Evolutionary conservation across 768 basidiomycete species (phyloP).

Genomic region (Amanita muscaria): DNA sequence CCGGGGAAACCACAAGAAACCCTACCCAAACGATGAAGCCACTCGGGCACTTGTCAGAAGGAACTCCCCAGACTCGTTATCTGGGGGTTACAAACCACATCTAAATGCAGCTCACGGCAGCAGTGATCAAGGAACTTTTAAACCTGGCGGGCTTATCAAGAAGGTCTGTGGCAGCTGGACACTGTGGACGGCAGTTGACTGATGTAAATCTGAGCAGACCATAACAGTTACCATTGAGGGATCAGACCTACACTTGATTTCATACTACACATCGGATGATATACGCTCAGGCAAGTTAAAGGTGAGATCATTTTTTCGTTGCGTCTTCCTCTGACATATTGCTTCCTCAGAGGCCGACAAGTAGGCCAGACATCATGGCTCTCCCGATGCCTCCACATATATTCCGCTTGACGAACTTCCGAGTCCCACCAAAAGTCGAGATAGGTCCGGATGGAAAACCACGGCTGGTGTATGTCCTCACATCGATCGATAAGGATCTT

Average conservation of each 20-base stretch:
- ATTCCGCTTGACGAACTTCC: slow-evolving; percentile 73
- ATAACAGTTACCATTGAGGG: slow-evolving; percentile 77
- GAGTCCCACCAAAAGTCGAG: slow-evolving; percentile 76
- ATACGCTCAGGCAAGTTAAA: slow-evolving; percentile 59
- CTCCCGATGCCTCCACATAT: slow-evolving; percentile 70
- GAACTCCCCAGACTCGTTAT: slow-evolving; percentile 32
- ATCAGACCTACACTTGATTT: slow-evolving; percentile 74
- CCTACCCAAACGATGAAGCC: slow-evolving; percentile 42
- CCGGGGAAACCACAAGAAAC: slow-evolving; percentile 40
- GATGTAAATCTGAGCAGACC: slow-evolving; percentile 39
- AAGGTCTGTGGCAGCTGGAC: slow-evolving; percentile 38
- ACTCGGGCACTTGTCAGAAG: slow-evolving; percentile 29
- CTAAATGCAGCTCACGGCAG: slow-evolving; percentile 23
- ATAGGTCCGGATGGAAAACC: slow-evolving; percentile 61
- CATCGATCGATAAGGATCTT: slow-evolving; percentile 6
- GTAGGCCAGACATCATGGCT: slow-evolving; percentile 60
- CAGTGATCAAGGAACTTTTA: slow-evolving; percentile 52
- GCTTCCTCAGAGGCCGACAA: slow-evolving; percentile 47
- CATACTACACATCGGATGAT: slow-evolving; percentile 78
- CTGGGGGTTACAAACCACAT: slow-evolving; percentile 24
- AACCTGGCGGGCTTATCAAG: slow-evolving; percentile 69
- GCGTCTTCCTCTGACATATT: not conserved
- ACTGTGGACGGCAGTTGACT: slow-evolving; percentile 2
- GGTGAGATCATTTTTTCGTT: slow-evolving; percentile 19
- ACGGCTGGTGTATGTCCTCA: slow-evolving; percentile 46